Evolutionary conservation across 2,329 filamentous ascomycete species (phyloP).

Genomic region (Xenosphaeropsis pyriputrescens): DNA sequence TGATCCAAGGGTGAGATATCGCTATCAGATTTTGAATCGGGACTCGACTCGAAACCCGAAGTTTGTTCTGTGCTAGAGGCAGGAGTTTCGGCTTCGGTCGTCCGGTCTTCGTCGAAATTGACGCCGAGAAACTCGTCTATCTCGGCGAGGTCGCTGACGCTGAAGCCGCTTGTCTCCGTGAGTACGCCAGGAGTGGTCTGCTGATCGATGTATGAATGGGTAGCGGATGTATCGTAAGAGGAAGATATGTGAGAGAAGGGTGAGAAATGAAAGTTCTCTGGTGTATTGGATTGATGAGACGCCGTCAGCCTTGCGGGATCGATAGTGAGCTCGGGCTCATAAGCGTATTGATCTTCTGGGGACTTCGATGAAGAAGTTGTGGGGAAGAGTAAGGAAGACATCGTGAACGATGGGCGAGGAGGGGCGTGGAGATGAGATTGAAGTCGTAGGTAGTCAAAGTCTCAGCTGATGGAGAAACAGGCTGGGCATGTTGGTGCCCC

Average conservation of each 20-base stretch:
- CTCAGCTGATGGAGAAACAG: no score
- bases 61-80: constrained; percentile 3
- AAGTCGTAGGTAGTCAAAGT: no score
- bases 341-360: not conserved
- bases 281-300: not conserved
- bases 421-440: not conserved
- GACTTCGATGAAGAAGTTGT: not conserved
- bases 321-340: not conserved
- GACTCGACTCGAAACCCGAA: constrained; percentile 3
- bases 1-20: no score
- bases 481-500: no score
- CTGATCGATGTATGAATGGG: not conserved
- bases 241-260: constrained; percentile 1
- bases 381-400: not conserved
- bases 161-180: constrained; percentile 5
- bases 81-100: constrained; percentile 7
- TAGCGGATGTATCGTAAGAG: not conserved
- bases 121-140: constrained; percentile 17
- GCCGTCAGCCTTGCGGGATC: not conserved
- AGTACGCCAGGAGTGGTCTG: not conserved
- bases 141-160: constrained; percentile 12
- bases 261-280: not conserved
- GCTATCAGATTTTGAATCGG: no score
- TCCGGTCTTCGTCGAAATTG: constrained; percentile 16
- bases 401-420: not conserved